Evolutionary conservation across 2,329 filamentous ascomycete genomes (phyloP), one percentile per base, ranked within the genome.

Genomic region (Phyllosticta citriasiana): DNA sequence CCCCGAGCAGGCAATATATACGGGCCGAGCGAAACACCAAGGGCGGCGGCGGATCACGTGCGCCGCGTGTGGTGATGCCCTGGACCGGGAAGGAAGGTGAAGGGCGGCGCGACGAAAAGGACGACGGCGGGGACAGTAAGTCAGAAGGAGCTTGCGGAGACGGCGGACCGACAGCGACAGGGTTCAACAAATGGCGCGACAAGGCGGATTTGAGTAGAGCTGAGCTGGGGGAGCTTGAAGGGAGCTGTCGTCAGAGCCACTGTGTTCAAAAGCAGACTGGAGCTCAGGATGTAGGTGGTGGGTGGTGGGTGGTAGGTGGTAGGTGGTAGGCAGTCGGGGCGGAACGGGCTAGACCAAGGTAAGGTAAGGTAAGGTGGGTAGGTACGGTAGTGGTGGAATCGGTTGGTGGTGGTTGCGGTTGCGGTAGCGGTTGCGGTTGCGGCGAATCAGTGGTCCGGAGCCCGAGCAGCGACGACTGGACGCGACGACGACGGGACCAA

Each of bases 21-120:
- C 60, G 60, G 55, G 55, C 60, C 60, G 60, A 61, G 47, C 51
- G 59, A 56, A 61, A 57, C 59, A 53, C 53, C 54, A 56, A 61
- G 40, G 52, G 54, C 53, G 59, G 26, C 54, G 57, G 33, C 33
- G 33, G 33, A 40, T 40, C 33, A 40, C 33, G 33, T 40, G 33
- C 10, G 10, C 33, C 33, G 33, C 8, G 10, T 40, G 27, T 30
- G 27, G 27, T 40, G 33, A 40, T 12, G 33, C 26, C 26, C 26
- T 53, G 51, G 9, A 4, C n/a, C 16, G n/a, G 51, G n/a, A 25
- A 10, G 51, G 51, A 6, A 22, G 24, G n/a, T 19, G 51, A 12
- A 10, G 51, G 51, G 51, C 2, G 51, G 51, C 24, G 51, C 51
- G 51, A 22, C n/a, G 51, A n/a, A 22, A 22, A 22, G 51, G 33